Percentiles rank a stretch among this genome's conserved stretches.
Evolutionary conservation across 2,329 filamentous ascomycete genomes (phyloP).

Genomic region (Rhynchosporium graminicola): DNA sequence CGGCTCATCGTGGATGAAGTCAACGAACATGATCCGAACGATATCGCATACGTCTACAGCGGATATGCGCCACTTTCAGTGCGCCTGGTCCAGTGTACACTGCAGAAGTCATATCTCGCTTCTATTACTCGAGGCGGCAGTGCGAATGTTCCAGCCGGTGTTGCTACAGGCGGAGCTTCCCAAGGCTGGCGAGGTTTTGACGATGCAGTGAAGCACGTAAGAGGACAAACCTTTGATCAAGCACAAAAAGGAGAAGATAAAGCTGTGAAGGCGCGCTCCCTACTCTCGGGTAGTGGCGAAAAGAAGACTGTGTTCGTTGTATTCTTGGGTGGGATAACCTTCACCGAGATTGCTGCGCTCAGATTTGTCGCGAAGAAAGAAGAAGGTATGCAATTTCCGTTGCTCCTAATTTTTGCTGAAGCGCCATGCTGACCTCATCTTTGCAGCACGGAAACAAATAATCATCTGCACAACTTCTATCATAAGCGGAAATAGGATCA

Average conservation of each 20-base stretch:
- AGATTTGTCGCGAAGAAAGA: slow-evolving; percentile 86
- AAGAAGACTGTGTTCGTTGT: slow-evolving; percentile 94
- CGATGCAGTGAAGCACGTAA: slow-evolving; percentile 82
- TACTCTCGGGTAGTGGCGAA: slow-evolving; percentile 72
- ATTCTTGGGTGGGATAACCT: slow-evolving; percentile 94
- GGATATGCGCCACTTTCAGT: slow-evolving; percentile 94
- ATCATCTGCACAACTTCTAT: slow-evolving; percentile 92
- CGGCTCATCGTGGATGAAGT: slow-evolving; percentile 94
- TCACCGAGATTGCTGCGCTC: slow-evolving; percentile 91
- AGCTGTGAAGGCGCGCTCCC: slow-evolving; percentile 80
- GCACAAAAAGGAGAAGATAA: slow-evolving; percentile 91
- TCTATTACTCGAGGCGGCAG: slow-evolving; percentile 66
- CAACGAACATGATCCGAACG: slow-evolving; percentile 89
- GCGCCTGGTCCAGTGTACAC: slow-evolving; percentile 84
- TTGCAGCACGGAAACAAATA: slow-evolving; percentile 71
- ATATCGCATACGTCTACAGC: slow-evolving; percentile 97
- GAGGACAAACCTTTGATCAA: slow-evolving; percentile 88
- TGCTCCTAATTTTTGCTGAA: background rate
- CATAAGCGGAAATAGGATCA: slow-evolving; percentile 84
- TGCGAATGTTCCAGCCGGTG: slow-evolving; percentile 48
- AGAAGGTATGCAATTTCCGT: slow-evolving; percentile 53
- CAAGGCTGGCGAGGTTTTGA: slow-evolving; percentile 94
- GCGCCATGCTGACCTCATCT: slow-evolving; percentile 21
- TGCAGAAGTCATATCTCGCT: slow-evolving; percentile 85
- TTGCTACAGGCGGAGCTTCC: slow-evolving; percentile 54